Evolutionary conservation across 2,329 filamentous ascomycete genomes (phyloP).

Genomic region (Plenodomus tracheiphilus): DNA sequence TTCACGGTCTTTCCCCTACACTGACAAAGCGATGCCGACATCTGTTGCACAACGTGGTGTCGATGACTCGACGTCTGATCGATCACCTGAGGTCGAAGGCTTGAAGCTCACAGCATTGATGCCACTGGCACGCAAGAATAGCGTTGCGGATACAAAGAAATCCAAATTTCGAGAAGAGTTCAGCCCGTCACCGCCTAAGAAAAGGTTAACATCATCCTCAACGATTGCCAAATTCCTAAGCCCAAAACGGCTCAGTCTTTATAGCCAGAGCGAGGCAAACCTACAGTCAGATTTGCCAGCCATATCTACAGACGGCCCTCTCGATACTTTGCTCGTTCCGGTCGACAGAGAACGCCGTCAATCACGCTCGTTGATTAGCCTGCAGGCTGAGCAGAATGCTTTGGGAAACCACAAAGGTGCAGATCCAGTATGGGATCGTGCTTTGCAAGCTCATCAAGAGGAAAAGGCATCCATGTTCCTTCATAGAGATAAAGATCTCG

Average conservation of each 20-base stretch:
- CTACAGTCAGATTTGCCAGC: slow-evolving; percentile 13
- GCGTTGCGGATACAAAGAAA: slow-evolving; percentile 35
- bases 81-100: background rate
- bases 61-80: slow-evolving; percentile 8
- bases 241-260: slow-evolving; percentile 28
- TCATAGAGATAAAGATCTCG: slow-evolving; percentile 34
- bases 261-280: slow-evolving; percentile 39
- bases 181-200: slow-evolving; percentile 34
- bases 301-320: slow-evolving; percentile 22
- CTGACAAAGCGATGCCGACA: slow-evolving; percentile 30
- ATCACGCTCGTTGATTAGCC: slow-evolving; percentile 36
- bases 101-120: slow-evolving; percentile 6
- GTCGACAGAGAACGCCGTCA: slow-evolving; percentile 25
- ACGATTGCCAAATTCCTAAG: slow-evolving; percentile 39
- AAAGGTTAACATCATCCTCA: slow-evolving; percentile 25
- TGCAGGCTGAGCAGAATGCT: slow-evolving; percentile 33
- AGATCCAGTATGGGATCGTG: slow-evolving; percentile 41
- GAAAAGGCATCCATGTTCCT: slow-evolving; percentile 42
- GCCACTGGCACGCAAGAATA: slow-evolving; percentile 28
- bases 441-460: slow-evolving; percentile 41
- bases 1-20: slow-evolving; percentile 28
- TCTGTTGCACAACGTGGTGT: slow-evolving; percentile 13
- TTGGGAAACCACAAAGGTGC: slow-evolving; percentile 25
- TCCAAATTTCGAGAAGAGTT: slow-evolving; percentile 45
- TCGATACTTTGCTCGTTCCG: slow-evolving; percentile 16